Evolutionary conservation across 2,329 filamentous ascomycete genomes (phyloP).

Genomic region (Penicillium digitatum): DNA sequence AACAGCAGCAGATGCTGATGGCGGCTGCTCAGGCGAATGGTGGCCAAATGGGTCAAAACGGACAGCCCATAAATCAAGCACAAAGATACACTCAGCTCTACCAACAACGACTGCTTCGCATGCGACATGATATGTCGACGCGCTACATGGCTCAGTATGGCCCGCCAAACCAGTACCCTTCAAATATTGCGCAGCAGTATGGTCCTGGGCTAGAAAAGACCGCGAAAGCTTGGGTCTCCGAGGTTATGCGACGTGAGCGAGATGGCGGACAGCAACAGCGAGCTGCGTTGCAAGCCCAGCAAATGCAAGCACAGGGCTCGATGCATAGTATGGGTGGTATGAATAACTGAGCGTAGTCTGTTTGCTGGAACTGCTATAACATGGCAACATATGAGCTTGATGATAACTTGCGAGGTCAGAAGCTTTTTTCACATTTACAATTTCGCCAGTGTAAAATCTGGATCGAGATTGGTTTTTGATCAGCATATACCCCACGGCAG

Average conservation of each 20-base stretch:
- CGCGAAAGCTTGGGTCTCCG: constrained; percentile 37
- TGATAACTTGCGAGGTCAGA: background rate
- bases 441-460: background rate
- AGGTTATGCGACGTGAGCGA: constrained; percentile 39
- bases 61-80: constrained; percentile 27
- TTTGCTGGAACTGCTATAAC: background rate
- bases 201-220: constrained; percentile 35
- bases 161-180: constrained; percentile 38
- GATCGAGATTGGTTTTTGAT: background rate
- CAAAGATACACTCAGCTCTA: constrained; percentile 38
- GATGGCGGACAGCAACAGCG: constrained; percentile 32
- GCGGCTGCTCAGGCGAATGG: constrained; percentile 40
- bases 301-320: constrained; percentile 42
- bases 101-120: constrained; percentile 33
- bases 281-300: constrained; percentile 35
- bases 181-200: constrained; percentile 38
- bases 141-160: constrained; percentile 40
- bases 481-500: background rate
- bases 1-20: constrained; percentile 39
- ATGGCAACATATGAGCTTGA: background rate
- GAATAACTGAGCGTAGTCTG: constrained; percentile 28
- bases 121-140: constrained; percentile 38
- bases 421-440: background rate
- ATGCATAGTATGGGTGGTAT: constrained; percentile 38
- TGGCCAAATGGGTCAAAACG: constrained; percentile 32